Percentiles rank a stretch among this genome's conserved stretches.
Conservation (phyloP, 352 stramenopile genomes). For the Elongisporangium anandrum region DNA sequence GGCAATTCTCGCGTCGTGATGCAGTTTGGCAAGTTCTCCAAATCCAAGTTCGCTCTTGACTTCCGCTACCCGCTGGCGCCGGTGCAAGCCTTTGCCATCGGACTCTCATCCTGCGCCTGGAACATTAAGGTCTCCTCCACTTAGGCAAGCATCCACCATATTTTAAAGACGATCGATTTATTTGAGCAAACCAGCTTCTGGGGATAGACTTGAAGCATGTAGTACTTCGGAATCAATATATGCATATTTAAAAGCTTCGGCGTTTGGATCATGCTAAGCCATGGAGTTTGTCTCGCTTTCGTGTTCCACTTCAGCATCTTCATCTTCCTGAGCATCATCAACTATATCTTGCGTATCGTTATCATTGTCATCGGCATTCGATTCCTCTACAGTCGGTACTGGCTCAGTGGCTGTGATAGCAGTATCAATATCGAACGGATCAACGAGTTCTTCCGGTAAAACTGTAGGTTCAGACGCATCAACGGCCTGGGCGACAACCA, state of each 20-base stretch:
- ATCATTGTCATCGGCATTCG: too few species aligned
- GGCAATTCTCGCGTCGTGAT: slow-evolving; percentile 63
- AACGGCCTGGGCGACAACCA: background rate
- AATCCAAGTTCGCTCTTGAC: slow-evolving; percentile 85
- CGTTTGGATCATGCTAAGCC: too few species aligned
- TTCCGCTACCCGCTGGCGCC: slow-evolving; percentile 82
- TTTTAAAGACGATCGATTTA: background rate
- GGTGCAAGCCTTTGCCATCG: slow-evolving; percentile 85
- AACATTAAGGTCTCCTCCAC: slow-evolving; percentile 46
- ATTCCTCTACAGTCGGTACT: background rate
- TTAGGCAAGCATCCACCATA: slow-evolving; percentile 1
- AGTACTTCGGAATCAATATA: too few species aligned
- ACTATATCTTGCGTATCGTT: too few species aligned
- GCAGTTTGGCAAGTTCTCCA: slow-evolving; percentile 88
- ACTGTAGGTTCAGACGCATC: too few species aligned
- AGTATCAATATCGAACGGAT: too few species aligned
- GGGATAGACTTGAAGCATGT: too few species aligned
- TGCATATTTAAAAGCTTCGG: too few species aligned
- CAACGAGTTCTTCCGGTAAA: too few species aligned
- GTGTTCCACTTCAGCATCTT: too few species aligned
- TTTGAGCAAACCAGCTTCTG: background rate
- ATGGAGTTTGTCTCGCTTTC: too few species aligned
- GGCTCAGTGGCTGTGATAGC: slow-evolving; percentile 16
- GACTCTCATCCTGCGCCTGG: slow-evolving; percentile 81
- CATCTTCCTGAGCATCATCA: too few species aligned